Conservation (phyloP, 805 yeast species). For the Pichia thaimueangensis region DNA sequence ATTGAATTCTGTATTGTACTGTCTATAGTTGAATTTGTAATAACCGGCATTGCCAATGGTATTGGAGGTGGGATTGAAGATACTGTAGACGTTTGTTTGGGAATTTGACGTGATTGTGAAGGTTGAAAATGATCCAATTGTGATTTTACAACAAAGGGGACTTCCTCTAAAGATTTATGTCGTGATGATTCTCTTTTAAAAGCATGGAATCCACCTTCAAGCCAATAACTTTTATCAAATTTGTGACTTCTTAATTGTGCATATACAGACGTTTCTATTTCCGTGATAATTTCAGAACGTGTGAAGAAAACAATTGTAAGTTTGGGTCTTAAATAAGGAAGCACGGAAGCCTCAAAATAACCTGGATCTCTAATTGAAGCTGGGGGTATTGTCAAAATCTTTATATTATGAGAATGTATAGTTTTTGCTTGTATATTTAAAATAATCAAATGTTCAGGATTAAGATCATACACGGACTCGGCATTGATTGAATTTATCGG, state of each 20-base stretch:
- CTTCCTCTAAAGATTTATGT: too few relatives aligned
- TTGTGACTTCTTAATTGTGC: not conserved
- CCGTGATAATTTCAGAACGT: conserved; percentile 2
- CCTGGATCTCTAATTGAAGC: not conserved
- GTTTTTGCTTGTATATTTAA: conserved; percentile 6
- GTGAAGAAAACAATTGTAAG: conserved; percentile 11
- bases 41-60: not conserved
- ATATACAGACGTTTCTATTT: conserved; percentile 6
- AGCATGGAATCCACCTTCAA: conserved; percentile 34
- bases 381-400: conserved; percentile 3
- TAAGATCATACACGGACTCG: not conserved
- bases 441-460: conserved; percentile 1
- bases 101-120: too few relatives aligned
- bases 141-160: too few relatives aligned
- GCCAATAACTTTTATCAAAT: conserved; percentile 11
- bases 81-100: not conserved
- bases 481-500: conserved; percentile 1
- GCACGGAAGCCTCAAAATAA: conserved; percentile 1
- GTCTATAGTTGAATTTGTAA: not conserved
- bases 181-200: conserved; percentile 8
- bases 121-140: too few relatives aligned
- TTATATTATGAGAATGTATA: conserved; percentile 4
- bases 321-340: conserved; percentile 5
- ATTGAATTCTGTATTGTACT: not conserved
- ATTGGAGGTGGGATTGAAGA: conserved; percentile 4